Base-by-base conservation (phyloP, 768 basidiomycete species). In the Kwoniella dejecticola region DNA sequence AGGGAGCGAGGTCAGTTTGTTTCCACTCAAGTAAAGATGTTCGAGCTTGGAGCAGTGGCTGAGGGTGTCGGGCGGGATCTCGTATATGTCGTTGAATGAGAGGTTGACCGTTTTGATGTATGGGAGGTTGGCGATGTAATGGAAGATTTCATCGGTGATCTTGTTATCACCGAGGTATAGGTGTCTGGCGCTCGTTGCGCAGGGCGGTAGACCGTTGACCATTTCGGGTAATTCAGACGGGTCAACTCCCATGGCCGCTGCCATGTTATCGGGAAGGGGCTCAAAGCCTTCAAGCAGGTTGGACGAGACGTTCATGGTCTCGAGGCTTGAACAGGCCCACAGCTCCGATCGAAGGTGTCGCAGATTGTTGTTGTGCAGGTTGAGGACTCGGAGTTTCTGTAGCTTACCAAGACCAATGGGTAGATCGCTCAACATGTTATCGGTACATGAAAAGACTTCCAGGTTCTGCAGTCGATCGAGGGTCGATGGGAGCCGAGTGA, bases 1-100 rank as follows among this genome's bases (percentile, higher is more conserved):
- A 4, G 94, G 94, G 29, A 98, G 82, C 63, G 85, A 88, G 7
- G 90, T 89, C 68, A 99, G 81, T 78, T 90, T 89, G 81, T 97
- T 98, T n/a, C 95, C 95, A 68, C 90, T 91, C 2, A 98, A 82
- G 75, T 96, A 98, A 31, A 99, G 81, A 79, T 94, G 89, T 78
- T 91, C 86, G 10, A 99, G 82, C 27, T 69, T 59, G 19, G 81
- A 80, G 67, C 91, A 83, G 62, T 87, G 86, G 64, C 84, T 82
- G 70, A 97, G 86, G 70, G 91, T 93, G 29, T 83, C 81, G 0
- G 84, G 79, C 0, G 95, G 93, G 44, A 97, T 83, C 70, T 94
- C 90, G 77, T 88, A 88, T 44, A 99, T 88, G 56, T 91, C 87
- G 78, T 99, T 99, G 82, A 96, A 98, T 26, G 90, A 91, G 19